phyloP scores from a whole-genome alignment of 2,329 filamentous ascomycete species.

The Diaporthe sp. region DNA sequence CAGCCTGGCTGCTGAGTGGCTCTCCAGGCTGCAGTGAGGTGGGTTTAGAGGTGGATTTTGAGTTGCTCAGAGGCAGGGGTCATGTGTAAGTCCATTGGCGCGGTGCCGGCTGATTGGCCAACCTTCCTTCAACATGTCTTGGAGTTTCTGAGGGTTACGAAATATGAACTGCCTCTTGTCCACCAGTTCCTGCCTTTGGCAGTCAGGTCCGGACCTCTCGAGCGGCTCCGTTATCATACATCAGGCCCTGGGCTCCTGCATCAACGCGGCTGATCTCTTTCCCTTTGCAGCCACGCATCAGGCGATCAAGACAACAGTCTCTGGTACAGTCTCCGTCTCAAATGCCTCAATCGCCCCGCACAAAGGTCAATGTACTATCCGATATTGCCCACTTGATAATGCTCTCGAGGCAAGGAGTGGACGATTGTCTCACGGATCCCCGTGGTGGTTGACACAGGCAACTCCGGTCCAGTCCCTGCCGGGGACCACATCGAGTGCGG shows the following conservation, averaged over 20 bases:
- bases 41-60: too few relatives aligned
- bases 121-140: not conserved
- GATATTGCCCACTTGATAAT: not conserved
- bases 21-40: not conserved
- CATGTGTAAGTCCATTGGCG: not conserved
- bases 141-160: not conserved
- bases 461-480: not conserved
- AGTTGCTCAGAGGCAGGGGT: not conserved
- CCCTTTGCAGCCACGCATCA: not conserved
- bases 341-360: slow-evolving; percentile 1
- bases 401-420: not conserved
- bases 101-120: not conserved
- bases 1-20: not conserved
- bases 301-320: not conserved
- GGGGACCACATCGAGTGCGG: not conserved
- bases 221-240: not conserved
- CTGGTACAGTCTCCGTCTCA: slow-evolving; percentile 10
- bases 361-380: not conserved
- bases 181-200: not conserved
- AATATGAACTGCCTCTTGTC: slow-evolving; percentile 2
- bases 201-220: not conserved
- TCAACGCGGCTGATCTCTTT: slow-evolving; percentile 6
- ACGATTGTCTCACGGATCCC: not conserved
- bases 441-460: not conserved
- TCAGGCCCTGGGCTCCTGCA: not conserved